Percentiles rank a stretch among this genome's conserved stretches.
phyloP scores from a whole-genome alignment of 1,284 basidiomycete species.

The Mixia osmundae region DNA sequence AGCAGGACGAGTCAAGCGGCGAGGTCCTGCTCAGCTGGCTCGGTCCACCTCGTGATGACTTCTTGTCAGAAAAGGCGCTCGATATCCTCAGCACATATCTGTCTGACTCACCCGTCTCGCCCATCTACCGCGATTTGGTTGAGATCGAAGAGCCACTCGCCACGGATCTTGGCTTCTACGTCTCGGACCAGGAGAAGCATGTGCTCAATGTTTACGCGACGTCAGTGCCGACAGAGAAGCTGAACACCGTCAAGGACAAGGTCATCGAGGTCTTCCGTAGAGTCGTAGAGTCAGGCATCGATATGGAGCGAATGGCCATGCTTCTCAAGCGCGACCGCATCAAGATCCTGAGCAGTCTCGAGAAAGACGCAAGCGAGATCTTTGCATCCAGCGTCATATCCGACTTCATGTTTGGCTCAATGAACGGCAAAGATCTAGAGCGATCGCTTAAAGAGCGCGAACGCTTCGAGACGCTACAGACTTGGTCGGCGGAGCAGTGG shows the following conservation, averaged over 20 bases:
- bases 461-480: slow-evolving; percentile 19
- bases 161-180: slow-evolving; percentile 55
- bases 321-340: slow-evolving; percentile 60
- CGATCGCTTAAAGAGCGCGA: slow-evolving; percentile 34
- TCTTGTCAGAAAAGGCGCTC: slow-evolving; percentile 57
- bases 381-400: slow-evolving; percentile 21
- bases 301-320: slow-evolving; percentile 78
- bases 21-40: slow-evolving; percentile 60
- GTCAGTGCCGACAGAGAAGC: slow-evolving; percentile 57
- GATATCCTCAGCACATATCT: slow-evolving; percentile 72
- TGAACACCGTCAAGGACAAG: slow-evolving; percentile 45
- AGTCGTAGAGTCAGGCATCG: slow-evolving; percentile 53
- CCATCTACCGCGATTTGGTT: slow-evolving; percentile 76
- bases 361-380: slow-evolving; percentile 23
- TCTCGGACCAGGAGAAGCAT: slow-evolving; percentile 44
- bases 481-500: slow-evolving; percentile 61
- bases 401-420: slow-evolving; percentile 71
- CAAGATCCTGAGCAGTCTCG: slow-evolving; percentile 22
- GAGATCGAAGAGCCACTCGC: slow-evolving; percentile 79
- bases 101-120: slow-evolving; percentile 66
- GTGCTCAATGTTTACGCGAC: slow-evolving; percentile 56
- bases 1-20: slow-evolving; percentile 78
- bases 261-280: slow-evolving; percentile 45
- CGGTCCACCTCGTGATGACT: slow-evolving; percentile 42
- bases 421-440: slow-evolving; percentile 56